Conservation (phyloP, 106 monocot genomes). For the Dendrobium officinale region DNA sequence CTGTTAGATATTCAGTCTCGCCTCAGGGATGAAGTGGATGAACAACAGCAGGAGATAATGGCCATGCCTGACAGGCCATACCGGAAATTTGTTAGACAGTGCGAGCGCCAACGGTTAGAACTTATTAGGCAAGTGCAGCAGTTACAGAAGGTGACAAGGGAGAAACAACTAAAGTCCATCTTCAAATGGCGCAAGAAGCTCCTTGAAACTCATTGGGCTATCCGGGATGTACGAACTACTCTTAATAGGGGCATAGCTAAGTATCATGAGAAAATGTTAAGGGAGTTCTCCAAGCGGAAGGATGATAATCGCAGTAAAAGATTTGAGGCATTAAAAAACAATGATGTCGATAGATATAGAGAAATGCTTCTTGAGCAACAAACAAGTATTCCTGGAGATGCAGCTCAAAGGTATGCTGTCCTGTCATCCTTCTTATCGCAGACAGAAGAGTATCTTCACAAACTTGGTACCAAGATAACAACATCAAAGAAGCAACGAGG, state of each 20-base stretch:
- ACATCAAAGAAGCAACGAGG: slow-evolving; percentile 83
- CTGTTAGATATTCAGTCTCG: slow-evolving; percentile 79
- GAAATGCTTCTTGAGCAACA: slow-evolving; percentile 96
- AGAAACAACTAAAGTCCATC: slow-evolving; percentile 79
- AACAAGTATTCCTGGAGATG: slow-evolving; percentile 76
- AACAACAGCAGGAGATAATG: slow-evolving; percentile 94
- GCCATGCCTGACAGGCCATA: slow-evolving; percentile 85
- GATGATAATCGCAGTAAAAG: slow-evolving; percentile 84
- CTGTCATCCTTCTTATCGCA: slow-evolving; percentile 94
- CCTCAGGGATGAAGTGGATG: slow-evolving; percentile 80
- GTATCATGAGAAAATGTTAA: slow-evolving; percentile 90
- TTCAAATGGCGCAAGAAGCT: slow-evolving; percentile 97
- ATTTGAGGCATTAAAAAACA: slow-evolving; percentile 98
- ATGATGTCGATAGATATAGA: slow-evolving; percentile 92
- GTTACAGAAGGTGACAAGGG: slow-evolving; percentile 58
- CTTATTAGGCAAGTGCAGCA: slow-evolving; percentile 83
- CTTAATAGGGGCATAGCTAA: slow-evolving; percentile 86
- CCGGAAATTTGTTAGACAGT: slow-evolving; percentile 76
- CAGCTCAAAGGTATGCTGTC: slow-evolving; percentile 78
- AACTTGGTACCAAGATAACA: slow-evolving; percentile 92
- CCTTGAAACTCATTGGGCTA: slow-evolving; percentile 88
- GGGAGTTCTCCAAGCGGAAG: slow-evolving; percentile 87
- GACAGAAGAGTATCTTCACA: slow-evolving; percentile 93
- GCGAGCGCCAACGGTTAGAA: slow-evolving; percentile 76
- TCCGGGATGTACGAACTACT: slow-evolving; percentile 86